Base-by-base conservation (phyloP, 2,329 filamentous ascomycete species). In the Cordyceps javanica region DNA sequence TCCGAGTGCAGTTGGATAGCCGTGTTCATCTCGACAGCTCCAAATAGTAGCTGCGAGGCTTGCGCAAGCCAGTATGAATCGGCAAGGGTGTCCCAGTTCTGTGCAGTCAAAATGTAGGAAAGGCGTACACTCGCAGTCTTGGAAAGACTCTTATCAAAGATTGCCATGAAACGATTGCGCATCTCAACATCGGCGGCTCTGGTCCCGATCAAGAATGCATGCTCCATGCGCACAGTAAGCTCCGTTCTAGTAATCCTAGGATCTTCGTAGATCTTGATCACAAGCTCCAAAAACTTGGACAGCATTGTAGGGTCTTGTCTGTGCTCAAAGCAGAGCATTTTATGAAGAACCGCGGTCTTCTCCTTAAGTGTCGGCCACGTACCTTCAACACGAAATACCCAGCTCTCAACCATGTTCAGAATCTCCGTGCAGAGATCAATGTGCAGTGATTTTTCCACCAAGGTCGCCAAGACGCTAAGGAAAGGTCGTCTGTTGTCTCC, bases 11-110 rank as follows among this genome's bases (percentile, higher is more conserved):
- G 78, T 63, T 91, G 88, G 30, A 91, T 83, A 14, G 82, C 79
- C n/a, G 82, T 82, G 63, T 89, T 90, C 79, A 90, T 87, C 69
- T 99, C 94, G 42, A 97, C 82, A 7, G 90, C 92, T 16, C 94
- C 92, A 62, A 99, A 84, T 57, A 99, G 83, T 41, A 99, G 79
- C 67, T 99, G 94, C 19, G 91, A 91, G 34, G 95, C 93, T 72
- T 99, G 94, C 41, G 91, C 88, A 51, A 99, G 78, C 95, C 95
- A 99, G 75, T 96, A 99, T 1, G 90, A 96, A 65, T 99, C 94
- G 2, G 86, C 86, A 49, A 99, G 79, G 0, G 90, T 95, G 69
- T 97, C 93, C 94, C 94, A 99, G 65, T 97, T 97, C 70, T 99
- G 95, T 25, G 89, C 88, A 0, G 86, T 87, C 57, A 99, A 82